Evolutionary conservation across 2,329 filamentous ascomycete genomes (phyloP), one percentile per base, ranked within the genome.

Genomic region (Botrytis cinerea): DNA sequence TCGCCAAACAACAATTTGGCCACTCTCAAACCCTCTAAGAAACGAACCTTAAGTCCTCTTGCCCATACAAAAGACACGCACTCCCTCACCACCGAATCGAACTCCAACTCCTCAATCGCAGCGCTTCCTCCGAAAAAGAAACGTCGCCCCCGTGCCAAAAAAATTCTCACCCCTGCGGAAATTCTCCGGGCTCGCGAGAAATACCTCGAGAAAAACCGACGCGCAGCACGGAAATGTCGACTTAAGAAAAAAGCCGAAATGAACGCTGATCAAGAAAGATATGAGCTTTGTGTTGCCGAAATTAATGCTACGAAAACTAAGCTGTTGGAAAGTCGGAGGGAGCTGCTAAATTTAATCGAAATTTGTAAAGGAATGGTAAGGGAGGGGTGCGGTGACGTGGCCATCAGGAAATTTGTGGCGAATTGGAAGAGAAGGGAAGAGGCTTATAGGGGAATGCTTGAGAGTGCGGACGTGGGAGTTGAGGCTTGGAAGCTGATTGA

Each of bases 221-320:
- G 66, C 9, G 66, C 66, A 4, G 66, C 66, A 22, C 48, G 48
- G 7, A 68, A 68, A 54, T 68, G 66, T 43, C 66, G 66, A n/a
- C 51, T 68, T 20, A 68, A 68, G 48, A 68, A 68, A 28, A 68
- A 68, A 25, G 66, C 48, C 10, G 66, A 68, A 25, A 57, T 68
- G 48, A 48, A 5, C 10, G 25, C 32, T 9, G 66, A 68, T 57
- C 48, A 68, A 9, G 66, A 48, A 10, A 54, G 25, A 22, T 68
- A 54, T 4, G 25, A 68, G 12, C 38, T 6, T 35, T 68, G 54
- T 22, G 35, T 40, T 10, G 16, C 9, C 8, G 35, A 57, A 38
- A 28, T 68, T 1, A n/a, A 51, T 10, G 48, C 35, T 25, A 57
- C 48, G 9, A 68, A 57, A 16, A 25, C 2, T 2, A 35, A 68